Base-by-base conservation (phyloP, 106 monocot genomes). In the Posidonia australis region DNA sequence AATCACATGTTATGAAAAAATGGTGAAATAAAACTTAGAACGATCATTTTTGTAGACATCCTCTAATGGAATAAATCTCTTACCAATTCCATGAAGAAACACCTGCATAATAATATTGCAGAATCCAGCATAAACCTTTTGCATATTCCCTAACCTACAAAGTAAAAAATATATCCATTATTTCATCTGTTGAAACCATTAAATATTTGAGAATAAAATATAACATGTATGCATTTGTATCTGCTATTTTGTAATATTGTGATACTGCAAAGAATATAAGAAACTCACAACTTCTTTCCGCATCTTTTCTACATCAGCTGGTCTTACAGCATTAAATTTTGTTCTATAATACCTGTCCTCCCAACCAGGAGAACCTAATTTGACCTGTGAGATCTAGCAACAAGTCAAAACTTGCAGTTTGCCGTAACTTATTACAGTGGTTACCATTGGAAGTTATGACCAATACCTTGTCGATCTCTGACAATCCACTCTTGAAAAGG, bases 41-140 rank as follows among this genome's bases (percentile, higher is more conserved):
- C n/a, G 17, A n/a, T 18, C 0, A 19, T 62, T 23, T 20, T 5
- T 24, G 58, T 1, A 1, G 16, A 48, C 13, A 24, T 47, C 54
- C 61, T 81, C 84, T 81, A 85, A 7, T 59, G 52, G 81, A 81
- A 85, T 5, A 81, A 85, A 22, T n/a, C n/a, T n/a, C n/a, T 57
- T n/a, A n/a, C n/a, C n/a, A n/a, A n/a, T n/a, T n/a, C n/a, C n/a
- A n/a, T n/a, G n/a, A n/a, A n/a, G n/a, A 65, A 3, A 81, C 70
- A 30, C 78, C 81, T 46, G 65, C 42, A 70, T 64, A 81, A 46
- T 81, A 85, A 47, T 81, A 81, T 2, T 66, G 67, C n/a, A 85
- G 65, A 29, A 81, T 64, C 84, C 84, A 85, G 44, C 78, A 81
- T 23, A 81, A 44, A 17, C 81, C 84, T 66, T 84, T 77, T 60